Evolutionary conservation across 805 yeast species (phyloP), one percentile per base, ranked within the genome.

Genomic region (Nakazawaea anatomiae): DNA sequence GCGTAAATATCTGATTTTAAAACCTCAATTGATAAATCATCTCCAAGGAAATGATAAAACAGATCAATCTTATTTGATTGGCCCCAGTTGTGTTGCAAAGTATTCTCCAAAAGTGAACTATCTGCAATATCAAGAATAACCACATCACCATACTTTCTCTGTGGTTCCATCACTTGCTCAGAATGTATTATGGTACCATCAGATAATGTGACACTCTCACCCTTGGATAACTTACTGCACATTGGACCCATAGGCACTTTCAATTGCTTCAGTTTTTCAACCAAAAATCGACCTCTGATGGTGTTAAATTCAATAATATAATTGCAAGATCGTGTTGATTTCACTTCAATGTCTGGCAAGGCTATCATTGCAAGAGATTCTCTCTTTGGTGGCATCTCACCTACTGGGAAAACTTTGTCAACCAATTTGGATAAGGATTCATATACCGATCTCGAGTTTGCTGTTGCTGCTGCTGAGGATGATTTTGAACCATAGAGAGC

Each of bases 21-120:
- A 0, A 78, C 71, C 45, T 80, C 78, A 1, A 18, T 25, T 5
- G 63, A 46, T 1, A 88, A 71, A 1, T 74, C 77, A 5, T 74
- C 78, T n/a, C 87, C 94, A 30, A 94, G 67, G 52, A 89, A 79
- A 65, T 89, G 96, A 63, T 88, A 90, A 1, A 90, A 85, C 1
- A 77, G 63, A 1, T 80, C 77, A 25, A 76, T 68, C 2, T 72
- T 68, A 3, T 64, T 55, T 4, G 55, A 55, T n/a, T 35, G 32
- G 40, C 61, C 62, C 52, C 60, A 58, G 58, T 72, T 65, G 11
- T 58, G 48, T 4, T 35, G 27, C 5, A 68, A 27, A 0, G 72
- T 65, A 10, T 53, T 63, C 18, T 54, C 56, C 12, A 80, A 62
- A 58, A 83, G 86, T 0, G 61, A 63, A 0, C 54, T 50, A 14